Conservation (phyloP, 768 basidiomycete species). For the Trametes sanguinea region DNA sequence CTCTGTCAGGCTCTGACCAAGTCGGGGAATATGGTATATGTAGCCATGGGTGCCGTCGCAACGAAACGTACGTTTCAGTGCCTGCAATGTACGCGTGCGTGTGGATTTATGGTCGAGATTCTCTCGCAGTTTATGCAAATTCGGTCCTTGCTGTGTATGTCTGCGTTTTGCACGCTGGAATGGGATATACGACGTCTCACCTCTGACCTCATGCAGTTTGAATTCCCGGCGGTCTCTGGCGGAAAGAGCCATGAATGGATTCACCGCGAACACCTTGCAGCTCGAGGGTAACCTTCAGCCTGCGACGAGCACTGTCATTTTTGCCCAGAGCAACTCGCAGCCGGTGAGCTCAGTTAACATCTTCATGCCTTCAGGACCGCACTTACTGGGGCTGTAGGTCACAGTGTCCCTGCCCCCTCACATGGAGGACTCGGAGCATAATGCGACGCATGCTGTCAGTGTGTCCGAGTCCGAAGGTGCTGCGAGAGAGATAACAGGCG, state of each 20-base stretch:
- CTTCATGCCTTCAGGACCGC: no score
- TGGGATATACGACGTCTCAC: background rate
- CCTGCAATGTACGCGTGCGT: no score
- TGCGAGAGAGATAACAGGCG: no score
- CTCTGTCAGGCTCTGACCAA: background rate
- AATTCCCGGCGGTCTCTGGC: background rate
- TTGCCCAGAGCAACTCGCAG: background rate
- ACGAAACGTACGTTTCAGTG: background rate
- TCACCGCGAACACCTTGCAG: background rate
- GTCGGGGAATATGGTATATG: background rate
- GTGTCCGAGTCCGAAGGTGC: no score
- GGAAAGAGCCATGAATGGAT: background rate
- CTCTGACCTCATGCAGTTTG: background rate
- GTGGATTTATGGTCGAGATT: no score
- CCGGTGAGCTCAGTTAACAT: background rate
- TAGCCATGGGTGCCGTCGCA: background rate
- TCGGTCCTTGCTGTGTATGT: background rate
- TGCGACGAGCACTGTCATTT: background rate
- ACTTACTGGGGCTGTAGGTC: no score
- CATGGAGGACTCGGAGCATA: no score
- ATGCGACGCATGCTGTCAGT: no score
- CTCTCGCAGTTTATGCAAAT: background rate
- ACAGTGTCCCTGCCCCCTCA: no score
- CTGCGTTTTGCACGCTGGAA: background rate
- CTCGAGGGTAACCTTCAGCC: background rate